Conservation (phyloP, 2,329 filamentous ascomycete genomes). For the Fusarium cyanostomum region DNA sequence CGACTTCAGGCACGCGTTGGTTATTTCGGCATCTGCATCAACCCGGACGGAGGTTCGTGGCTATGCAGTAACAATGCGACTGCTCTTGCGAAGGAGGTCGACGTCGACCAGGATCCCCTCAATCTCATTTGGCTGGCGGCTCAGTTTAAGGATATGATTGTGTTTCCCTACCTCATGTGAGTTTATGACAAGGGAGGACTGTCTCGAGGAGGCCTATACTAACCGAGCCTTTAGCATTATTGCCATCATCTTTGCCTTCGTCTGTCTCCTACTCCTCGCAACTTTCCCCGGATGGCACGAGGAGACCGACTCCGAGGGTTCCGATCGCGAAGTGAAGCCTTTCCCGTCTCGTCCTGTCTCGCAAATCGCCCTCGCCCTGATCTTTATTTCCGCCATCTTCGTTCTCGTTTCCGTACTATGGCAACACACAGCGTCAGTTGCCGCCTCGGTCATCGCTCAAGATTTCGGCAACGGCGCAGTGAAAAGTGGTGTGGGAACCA, state of each 20-base stretch:
- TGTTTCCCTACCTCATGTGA: slow-evolving; percentile 96
- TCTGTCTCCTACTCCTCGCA: slow-evolving; percentile 92
- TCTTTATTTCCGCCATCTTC: slow-evolving; percentile 80
- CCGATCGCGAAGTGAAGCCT: slow-evolving; percentile 89
- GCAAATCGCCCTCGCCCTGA: slow-evolving; percentile 91
- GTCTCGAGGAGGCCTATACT: neutral
- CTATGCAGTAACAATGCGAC: slow-evolving; percentile 98
- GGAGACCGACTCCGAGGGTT: slow-evolving; percentile 81
- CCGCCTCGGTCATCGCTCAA: slow-evolving; percentile 91
- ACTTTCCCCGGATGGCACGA: slow-evolving; percentile 99
- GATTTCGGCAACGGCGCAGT: slow-evolving; percentile 92
- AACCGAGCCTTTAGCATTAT: slow-evolving; percentile 74
- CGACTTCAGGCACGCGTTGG: slow-evolving; percentile 90
- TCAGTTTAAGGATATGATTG: slow-evolving; percentile 98
- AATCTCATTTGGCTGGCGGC: slow-evolving; percentile 97
- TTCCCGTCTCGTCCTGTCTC: slow-evolving; percentile 93
- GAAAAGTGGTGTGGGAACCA: slow-evolving; percentile 86
- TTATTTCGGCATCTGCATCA: slow-evolving; percentile 98
- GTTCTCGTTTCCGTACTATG: slow-evolving; percentile 80
- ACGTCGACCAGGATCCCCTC: slow-evolving; percentile 91
- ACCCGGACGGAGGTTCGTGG: slow-evolving; percentile 88
- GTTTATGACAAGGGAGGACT: slow-evolving; percentile 46
- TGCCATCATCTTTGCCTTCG: slow-evolving; percentile 95
- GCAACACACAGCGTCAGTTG: slow-evolving; percentile 97
- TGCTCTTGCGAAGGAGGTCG: slow-evolving; percentile 86